These are phyloP conservation scores for Podospora australis DNA, from an alignment of 495 filamentous ascomycete genomes.

Conservation along the genomic window DNA sequence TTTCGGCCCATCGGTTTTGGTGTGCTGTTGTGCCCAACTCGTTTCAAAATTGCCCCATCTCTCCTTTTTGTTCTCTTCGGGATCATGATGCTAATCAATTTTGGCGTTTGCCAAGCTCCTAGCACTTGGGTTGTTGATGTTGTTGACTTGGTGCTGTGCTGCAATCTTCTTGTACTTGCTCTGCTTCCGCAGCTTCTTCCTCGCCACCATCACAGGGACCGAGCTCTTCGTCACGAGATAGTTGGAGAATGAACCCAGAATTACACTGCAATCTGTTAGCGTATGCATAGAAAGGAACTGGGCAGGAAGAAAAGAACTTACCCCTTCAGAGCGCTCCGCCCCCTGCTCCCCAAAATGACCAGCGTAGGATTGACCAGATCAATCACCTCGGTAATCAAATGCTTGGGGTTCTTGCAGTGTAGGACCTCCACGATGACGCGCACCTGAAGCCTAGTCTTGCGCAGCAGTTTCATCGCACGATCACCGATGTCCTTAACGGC, in stretches of 20 bases:
- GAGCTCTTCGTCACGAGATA: slow-evolving; percentile 94
- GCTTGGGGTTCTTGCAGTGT: slow-evolving; percentile 92
- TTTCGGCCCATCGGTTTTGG: too few relatives aligned
- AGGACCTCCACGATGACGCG: slow-evolving; percentile 90
- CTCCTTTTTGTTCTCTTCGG: too few relatives aligned
- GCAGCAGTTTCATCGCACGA: slow-evolving; percentile 70
- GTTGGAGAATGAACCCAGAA: slow-evolving; percentile 93
- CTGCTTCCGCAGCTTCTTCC: slow-evolving; percentile 71
- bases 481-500: slow-evolving; percentile 73
- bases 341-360: slow-evolving; percentile 84
- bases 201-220: slow-evolving; percentile 91
- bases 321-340: slow-evolving; percentile 89
- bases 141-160: slow-evolving; percentile 56
- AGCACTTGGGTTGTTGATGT: slow-evolving; percentile 55
- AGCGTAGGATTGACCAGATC: slow-evolving; percentile 88
- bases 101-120: slow-evolving; percentile 59
- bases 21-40: too few relatives aligned
- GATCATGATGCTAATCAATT: slow-evolving; percentile 65
- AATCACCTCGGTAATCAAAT: slow-evolving; percentile 82
- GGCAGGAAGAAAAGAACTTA: slow-evolving; percentile 39
- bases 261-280: slow-evolving; percentile 48
- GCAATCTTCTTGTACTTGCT: slow-evolving; percentile 58
- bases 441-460: slow-evolving; percentile 87
- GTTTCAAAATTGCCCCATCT: too few relatives aligned
- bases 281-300: too few relatives aligned